These are phyloP conservation scores for Butyriboletus loyo DNA, from an alignment of 768 basidiomycete species.

Conservation along the genomic window DNA sequence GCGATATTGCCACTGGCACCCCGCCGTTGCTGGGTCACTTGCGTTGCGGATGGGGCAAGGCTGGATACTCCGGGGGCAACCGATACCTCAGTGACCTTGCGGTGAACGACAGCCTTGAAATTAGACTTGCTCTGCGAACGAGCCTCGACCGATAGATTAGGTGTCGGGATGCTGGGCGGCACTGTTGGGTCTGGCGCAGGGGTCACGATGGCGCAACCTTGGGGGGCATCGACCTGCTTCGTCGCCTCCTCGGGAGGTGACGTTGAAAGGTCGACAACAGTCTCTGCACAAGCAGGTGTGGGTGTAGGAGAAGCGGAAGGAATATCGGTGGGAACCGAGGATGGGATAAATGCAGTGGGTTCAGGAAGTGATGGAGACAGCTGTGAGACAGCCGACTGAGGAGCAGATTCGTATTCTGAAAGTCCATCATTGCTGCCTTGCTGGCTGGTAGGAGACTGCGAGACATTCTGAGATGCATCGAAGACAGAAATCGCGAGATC, in stretches of 20 bases:
- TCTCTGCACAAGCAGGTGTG: background rate
- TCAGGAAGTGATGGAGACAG: constrained; percentile 2
- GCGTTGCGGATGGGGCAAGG: constrained; percentile 24
- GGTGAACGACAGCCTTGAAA: constrained; percentile 59
- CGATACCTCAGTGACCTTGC: constrained; percentile 44
- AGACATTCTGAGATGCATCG: constrained; percentile 2
- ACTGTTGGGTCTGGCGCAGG: constrained; percentile 3
- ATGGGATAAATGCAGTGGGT: background rate
- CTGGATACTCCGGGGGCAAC: constrained; percentile 12
- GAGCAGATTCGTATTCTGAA: constrained; percentile 16
- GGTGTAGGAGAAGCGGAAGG: background rate
- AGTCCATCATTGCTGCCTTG: constrained; percentile 2
- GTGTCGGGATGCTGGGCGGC: constrained; percentile 6
- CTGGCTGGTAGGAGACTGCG: background rate
- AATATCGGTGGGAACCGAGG: background rate
- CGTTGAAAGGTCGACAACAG: background rate
- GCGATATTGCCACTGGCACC: constrained; percentile 17
- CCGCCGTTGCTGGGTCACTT: constrained; percentile 27
- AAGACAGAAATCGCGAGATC: background rate
- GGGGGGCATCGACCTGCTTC: background rate
- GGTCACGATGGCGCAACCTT: background rate
- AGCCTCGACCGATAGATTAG: background rate
- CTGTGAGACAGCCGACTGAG: constrained; percentile 12
- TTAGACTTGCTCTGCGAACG: constrained; percentile 21
- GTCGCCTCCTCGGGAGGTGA: background rate